Base-by-base conservation (phyloP, 352 stramenopile species). In the Phytopythium litorale region DNA sequence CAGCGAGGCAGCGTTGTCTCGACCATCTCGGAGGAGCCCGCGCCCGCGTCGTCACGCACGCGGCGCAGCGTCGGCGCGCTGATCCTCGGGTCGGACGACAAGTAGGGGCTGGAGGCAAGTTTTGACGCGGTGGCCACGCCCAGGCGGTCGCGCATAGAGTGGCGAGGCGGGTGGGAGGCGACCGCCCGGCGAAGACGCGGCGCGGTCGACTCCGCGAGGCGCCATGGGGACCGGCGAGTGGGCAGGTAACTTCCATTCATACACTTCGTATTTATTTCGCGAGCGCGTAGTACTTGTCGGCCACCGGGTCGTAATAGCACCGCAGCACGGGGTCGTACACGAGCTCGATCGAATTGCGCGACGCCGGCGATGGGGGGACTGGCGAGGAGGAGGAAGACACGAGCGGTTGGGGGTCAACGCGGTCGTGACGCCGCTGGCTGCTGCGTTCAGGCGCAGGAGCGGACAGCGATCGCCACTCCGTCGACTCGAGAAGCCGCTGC, bases 251-350 rank as follows among this genome's bases (percentile, higher is more conserved):
- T 33, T 32, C 42, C 43, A 56, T 56, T 16, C 56, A 66, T 63
- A 45, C 12, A 40, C 35, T 15, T 15, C 35, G 35, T 75, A 72
- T 65, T 79, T 90, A 85, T 70, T 82, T 65, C 40, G 74, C 72
- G 60, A 88, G 63, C n/a, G 83, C 70, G 60, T 96, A 95, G 70
- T 96, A 95, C 71, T 94, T 95, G 56, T 92, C 90, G 40, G 67
- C 73, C 21, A 89, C 63, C 0, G 84, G 84, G 61, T 94, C 87
- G 56, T 84, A 89, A 71, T 95, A 96, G 60, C 88, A 96, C 19
- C 84, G 74, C 66, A 95, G 54, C 38, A 92, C 75, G 33, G 88
- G 83, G 37, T 96, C 86, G 58, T 93, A 96, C 35, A 96, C 71
- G 48, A 96, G 65, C 55, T 96, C 88, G 56, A 95, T 55, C 40